These are phyloP conservation scores for Cryptococcus sp. DNA, from an alignment of 1,284 basidiomycete species.

Conservation along the genomic window DNA sequence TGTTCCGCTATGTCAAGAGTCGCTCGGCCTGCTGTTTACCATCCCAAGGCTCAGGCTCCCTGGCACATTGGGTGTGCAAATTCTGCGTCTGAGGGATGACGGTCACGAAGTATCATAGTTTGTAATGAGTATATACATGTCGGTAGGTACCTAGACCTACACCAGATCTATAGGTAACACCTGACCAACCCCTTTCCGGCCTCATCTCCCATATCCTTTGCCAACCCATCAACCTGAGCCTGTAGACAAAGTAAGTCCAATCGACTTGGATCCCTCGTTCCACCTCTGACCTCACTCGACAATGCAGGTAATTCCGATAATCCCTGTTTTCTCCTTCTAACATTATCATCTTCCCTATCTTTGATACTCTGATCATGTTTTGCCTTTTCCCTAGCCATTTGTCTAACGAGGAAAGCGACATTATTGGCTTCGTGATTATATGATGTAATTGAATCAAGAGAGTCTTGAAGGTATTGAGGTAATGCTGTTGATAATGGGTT, in stretches of 20 bases:
- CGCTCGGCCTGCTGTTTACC: too few species aligned
- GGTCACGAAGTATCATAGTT: too few species aligned
- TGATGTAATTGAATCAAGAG: constrained; percentile 76
- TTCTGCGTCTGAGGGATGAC: too few species aligned
- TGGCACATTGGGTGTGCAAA: too few species aligned
- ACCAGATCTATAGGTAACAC: constrained; percentile 36
- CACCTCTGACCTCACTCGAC: constrained; percentile 75
- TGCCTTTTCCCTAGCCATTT: constrained; percentile 82
- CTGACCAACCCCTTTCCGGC: constrained; percentile 55
- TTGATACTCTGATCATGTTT: constrained; percentile 74
- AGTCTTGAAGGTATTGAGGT: constrained; percentile 60
- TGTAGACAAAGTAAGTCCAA: constrained; percentile 81
- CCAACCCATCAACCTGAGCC: constrained; percentile 81
- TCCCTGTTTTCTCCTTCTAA: constrained; percentile 73
- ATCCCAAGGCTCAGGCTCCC: too few species aligned
- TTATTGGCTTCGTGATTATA: constrained; percentile 91
- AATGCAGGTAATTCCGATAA: constrained; percentile 82
- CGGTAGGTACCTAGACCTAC: background rate
- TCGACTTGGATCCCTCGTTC: constrained; percentile 82
- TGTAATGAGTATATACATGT: background rate
- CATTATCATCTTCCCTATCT: constrained; percentile 89
- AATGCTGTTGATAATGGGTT: constrained; percentile 53
- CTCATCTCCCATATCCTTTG: constrained; percentile 67
- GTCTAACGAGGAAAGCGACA: constrained; percentile 83
- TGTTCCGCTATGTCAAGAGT: too few species aligned